Evolutionary conservation across 2,329 filamentous ascomycete species (phyloP).

Genomic region (Phaeosphaeriaceae sp.): DNA sequence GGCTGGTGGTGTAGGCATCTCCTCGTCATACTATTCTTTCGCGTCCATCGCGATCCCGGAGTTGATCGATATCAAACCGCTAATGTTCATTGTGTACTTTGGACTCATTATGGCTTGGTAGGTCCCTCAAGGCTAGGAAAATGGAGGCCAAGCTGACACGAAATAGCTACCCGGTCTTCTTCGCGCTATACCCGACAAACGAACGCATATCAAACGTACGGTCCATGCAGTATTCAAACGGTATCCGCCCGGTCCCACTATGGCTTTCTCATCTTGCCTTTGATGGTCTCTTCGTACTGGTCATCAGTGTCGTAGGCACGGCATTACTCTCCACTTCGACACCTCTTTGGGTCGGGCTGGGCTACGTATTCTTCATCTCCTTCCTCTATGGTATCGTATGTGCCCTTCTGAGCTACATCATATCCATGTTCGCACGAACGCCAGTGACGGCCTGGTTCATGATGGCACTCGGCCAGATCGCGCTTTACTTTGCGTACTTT

Average conservation of each 20-base stretch:
- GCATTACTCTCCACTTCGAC: slow-evolving; percentile 64
- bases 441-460: slow-evolving; percentile 73
- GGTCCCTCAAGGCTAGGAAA: slow-evolving; percentile 41
- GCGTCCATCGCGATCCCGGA: slow-evolving; percentile 14
- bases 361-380: slow-evolving; percentile 80
- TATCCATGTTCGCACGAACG: slow-evolving; percentile 78
- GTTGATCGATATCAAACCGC: slow-evolving; percentile 56
- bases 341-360: slow-evolving; percentile 73
- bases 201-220: slow-evolving; percentile 80
- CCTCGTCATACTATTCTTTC: slow-evolving; percentile 22
- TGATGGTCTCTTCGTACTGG: slow-evolving; percentile 75
- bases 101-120: slow-evolving; percentile 69
- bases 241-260: slow-evolving; percentile 77
- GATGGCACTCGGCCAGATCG: slow-evolving; percentile 74
- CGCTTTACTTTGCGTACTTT: slow-evolving; percentile 55
- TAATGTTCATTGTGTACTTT: slow-evolving; percentile 65
- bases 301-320: slow-evolving; percentile 71
- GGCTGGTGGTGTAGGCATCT: slow-evolving; percentile 24
- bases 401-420: slow-evolving; percentile 75
- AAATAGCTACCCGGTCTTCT: slow-evolving; percentile 78
- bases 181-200: slow-evolving; percentile 81
- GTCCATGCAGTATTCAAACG: slow-evolving; percentile 87
- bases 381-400: slow-evolving; percentile 80
- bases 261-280: slow-evolving; percentile 84
- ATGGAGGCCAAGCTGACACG: neutral